A percentile compares a stretch with the other conserved stretches of the same genome.
Conservation (phyloP, 2,329 filamentous ascomycete species). For the Apiospora marii region DNA sequence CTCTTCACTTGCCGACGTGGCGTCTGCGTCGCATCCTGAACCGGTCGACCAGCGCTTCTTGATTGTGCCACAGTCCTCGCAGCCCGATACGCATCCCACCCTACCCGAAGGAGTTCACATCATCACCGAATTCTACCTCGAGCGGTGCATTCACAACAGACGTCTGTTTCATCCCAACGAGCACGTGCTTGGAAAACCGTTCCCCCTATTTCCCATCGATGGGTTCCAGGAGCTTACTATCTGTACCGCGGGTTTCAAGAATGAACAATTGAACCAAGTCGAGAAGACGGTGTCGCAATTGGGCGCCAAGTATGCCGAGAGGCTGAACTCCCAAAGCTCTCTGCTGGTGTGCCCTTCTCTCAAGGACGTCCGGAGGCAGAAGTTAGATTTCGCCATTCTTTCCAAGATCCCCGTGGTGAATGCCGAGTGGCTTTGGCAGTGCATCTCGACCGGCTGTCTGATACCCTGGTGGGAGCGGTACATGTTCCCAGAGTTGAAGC, state of each 20-base stretch:
- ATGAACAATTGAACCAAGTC: slow-evolving; percentile 86
- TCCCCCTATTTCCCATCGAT: slow-evolving; percentile 72
- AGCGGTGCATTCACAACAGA: slow-evolving; percentile 84
- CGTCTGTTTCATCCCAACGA: slow-evolving; percentile 71
- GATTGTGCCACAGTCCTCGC: slow-evolving; percentile 62
- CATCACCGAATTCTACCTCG: slow-evolving; percentile 93
- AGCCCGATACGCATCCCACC: slow-evolving; percentile 53
- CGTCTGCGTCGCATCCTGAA: slow-evolving; percentile 36
- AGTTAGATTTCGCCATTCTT: slow-evolving; percentile 77
- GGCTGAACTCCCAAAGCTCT: slow-evolving; percentile 74
- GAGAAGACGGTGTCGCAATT: slow-evolving; percentile 78
- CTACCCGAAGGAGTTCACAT: slow-evolving; percentile 52
- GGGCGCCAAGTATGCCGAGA: slow-evolving; percentile 83
- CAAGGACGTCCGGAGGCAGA: slow-evolving; percentile 70
- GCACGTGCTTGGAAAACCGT: slow-evolving; percentile 80
- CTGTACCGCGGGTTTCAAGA: slow-evolving; percentile 82
- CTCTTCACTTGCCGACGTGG: slow-evolving; percentile 51
- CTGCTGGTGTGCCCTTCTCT: slow-evolving; percentile 77
- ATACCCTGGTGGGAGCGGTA: slow-evolving; percentile 55
- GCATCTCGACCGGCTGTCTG: slow-evolving; percentile 66
- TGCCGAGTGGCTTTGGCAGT: slow-evolving; percentile 85
- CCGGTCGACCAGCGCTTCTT: slow-evolving; percentile 54
- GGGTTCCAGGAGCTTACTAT: slow-evolving; percentile 76
- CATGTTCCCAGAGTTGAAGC: slow-evolving; percentile 56
- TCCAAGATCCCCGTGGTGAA: slow-evolving; percentile 84